Percentiles rank a stretch among this genome's conserved stretches.
phyloP scores from a whole-genome alignment of 768 basidiomycete species.

The Amanita jacksonii region DNA sequence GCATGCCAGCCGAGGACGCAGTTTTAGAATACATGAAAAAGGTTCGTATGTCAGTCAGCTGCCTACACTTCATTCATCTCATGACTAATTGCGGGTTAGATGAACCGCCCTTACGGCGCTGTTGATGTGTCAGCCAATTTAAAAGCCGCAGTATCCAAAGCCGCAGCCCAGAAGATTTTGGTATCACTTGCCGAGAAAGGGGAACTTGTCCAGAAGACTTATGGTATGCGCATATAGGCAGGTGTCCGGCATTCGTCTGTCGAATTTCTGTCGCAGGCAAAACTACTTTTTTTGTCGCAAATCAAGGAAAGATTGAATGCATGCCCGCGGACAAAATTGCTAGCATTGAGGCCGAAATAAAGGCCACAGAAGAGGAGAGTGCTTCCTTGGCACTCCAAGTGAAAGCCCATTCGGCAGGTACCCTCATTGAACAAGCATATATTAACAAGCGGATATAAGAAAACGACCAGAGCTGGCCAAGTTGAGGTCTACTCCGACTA shows the following conservation, averaged over 20 bases:
- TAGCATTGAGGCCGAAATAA: slow-evolving; percentile 50
- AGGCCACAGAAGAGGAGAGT: slow-evolving; percentile 49
- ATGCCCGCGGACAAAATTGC: slow-evolving; percentile 54
- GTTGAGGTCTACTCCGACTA: slow-evolving; percentile 58
- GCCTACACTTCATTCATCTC: background rate
- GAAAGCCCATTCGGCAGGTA: slow-evolving; percentile 40
- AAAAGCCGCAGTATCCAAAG: slow-evolving; percentile 81
- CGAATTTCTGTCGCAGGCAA: slow-evolving; percentile 44
- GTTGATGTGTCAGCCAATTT: slow-evolving; percentile 89
- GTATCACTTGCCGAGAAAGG: slow-evolving; percentile 78
- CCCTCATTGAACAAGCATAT: background rate
- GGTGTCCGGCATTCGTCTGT: slow-evolving; percentile 9
- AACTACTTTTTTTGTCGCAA: slow-evolving; percentile 79
- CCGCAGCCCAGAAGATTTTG: slow-evolving; percentile 78
- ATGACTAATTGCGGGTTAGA: slow-evolving; percentile 32
- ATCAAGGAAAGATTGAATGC: slow-evolving; percentile 62
- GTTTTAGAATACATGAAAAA: slow-evolving; percentile 73
- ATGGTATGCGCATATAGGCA: slow-evolving; percentile 38
- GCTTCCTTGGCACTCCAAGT: slow-evolving; percentile 41
- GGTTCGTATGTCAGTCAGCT: too few relatives aligned
- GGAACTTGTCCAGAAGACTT: slow-evolving; percentile 70
- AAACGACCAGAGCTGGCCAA: slow-evolving; percentile 47
- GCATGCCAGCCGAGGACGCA: slow-evolving; percentile 53
- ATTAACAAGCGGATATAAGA: background rate
- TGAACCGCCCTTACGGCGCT: slow-evolving; percentile 91